Evolutionary conservation across 139 green algal species (phyloP), one percentile per base, ranked within the genome.

Genomic region (Auxenochlorella pyrenoidosa): DNA sequence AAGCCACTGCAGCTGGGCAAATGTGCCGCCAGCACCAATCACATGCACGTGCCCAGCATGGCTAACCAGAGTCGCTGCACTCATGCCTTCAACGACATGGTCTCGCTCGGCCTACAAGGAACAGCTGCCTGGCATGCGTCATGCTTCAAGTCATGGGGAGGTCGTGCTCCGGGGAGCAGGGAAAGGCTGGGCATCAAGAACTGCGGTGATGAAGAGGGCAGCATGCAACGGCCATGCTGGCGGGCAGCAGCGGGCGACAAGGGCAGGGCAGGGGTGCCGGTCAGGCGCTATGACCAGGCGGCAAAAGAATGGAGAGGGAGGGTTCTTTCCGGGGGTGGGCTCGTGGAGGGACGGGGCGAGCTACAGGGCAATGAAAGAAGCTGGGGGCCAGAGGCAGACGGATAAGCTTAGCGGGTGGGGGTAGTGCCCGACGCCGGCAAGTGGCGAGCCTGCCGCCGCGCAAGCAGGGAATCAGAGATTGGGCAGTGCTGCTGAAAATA

Each of bases 321-420:
- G 70, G 34, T 76, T 41, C 70, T 41, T 76, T 76, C 70, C 34
- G 19, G 47, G n/a, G 70, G 1, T 36, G 70, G 70, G 70, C 63
- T 47, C n/a, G 34, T 22, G 68, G 3, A 3, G 34, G 34, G 70
- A 16, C 28, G n/a, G 66, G 70, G 70, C 34, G 70, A 73, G 66
- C 66, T 73, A 73, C 66, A 73, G 28, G 66, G 66, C n/a, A 73
- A 73, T 73, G 66, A 73, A 73, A 73, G 66, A 36, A 40, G 32
- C 66, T 34, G 66, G 66, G 66, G n/a, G 66, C 30, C 18, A 47
- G n/a, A 76, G 34, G n/a, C 70, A 26, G 68, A 75, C n/a, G 36
- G 34, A 76, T 43, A 28, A 76, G 34, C n/a, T 34, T 34, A 18
- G 66, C 66, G 34, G 10, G 66, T n/a, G 66, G 30, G 30, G 16